phyloP scores from a whole-genome alignment of 345 rosid genomes.

The Microcos paniculata region DNA sequence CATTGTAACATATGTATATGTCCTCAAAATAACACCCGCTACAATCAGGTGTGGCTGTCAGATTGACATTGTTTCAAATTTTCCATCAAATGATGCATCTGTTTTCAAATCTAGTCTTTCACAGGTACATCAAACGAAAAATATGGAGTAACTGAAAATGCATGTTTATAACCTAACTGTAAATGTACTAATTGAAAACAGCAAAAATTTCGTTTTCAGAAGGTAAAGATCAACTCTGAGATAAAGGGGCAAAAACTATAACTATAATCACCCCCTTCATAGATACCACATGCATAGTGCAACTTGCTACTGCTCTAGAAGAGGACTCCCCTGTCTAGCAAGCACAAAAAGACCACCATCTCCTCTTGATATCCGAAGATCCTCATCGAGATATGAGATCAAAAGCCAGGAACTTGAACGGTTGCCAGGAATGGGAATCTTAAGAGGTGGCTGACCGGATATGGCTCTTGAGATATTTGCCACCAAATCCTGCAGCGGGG shows the following conservation, averaged over 20 bases:
- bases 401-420: slow-evolving; percentile 80
- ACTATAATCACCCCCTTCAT: background rate
- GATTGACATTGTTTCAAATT: background rate
- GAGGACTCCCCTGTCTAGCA: slow-evolving; percentile 84
- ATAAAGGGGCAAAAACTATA: background rate
- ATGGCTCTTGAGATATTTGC: slow-evolving; percentile 62
- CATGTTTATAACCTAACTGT: background rate
- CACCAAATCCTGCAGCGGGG: slow-evolving; percentile 73
- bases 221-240: background rate
- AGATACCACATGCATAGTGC: background rate
- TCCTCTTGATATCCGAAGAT: slow-evolving; percentile 88
- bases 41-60: background rate
- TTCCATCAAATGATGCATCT: background rate
- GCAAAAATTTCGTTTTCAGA: background rate
- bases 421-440: slow-evolving; percentile 77
- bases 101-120: background rate
- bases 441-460: slow-evolving; percentile 82
- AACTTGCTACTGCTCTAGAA: slow-evolving; percentile 51
- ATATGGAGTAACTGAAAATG: no score
- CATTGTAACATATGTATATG: background rate
- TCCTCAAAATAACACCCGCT: no score
- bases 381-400: slow-evolving; percentile 81
- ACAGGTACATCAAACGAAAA: background rate
- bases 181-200: background rate
- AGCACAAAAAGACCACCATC: slow-evolving; percentile 97